Evolutionary conservation across 2,329 filamentous ascomycete genomes (phyloP), one percentile per base, ranked within the genome.

Genomic region (Pseudofabraea citricarpa): DNA sequence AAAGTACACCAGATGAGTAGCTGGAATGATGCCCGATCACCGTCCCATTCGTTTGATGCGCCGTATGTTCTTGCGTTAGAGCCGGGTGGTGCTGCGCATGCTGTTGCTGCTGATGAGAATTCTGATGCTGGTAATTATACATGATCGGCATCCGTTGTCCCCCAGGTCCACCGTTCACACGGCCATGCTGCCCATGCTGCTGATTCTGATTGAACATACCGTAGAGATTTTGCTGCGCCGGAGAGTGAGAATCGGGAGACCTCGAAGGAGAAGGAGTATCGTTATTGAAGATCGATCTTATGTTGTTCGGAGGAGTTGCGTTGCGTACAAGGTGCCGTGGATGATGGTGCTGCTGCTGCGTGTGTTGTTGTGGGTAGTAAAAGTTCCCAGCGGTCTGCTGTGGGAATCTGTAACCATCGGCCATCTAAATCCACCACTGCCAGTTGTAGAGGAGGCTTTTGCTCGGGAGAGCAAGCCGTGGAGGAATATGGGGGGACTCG

Each of bases 201-300:
- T 72, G 68, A 61, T 74, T 74, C 65, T 87, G 82, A 60, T 79
- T 81, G 73, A 84, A 90, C 85, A 90, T 90, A 64, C 74, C 55
- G 61, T 62, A 63, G 32, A 55, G 43, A 35, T 47, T 54, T 37
- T 52, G n/a, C n/a, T n/a, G 58, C n/a, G 53, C 60, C 9, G 61
- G 56, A 40, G 60, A 62, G 39, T 74, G 53, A 9, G 57, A 48
- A 40, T 74, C 75, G 35, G 76, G 75, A 36, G 75, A 79, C 56
- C 74, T 72, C 49, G 75, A 73, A 47, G 77, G 76, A 12, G 76
- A 80, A 41, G 75, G 74, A 2, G 74, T 76, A 55, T 77, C 57
- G 43, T 49, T 49, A 32, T 43, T 53, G 38, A 60, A 61, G 32
- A 48, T 37, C 22, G 56, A 55, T 47, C 58, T 70, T 64, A 68